Base-by-base conservation (phyloP, 2,329 filamentous ascomycete species). In the Chrysoporthe cubensis region DNA sequence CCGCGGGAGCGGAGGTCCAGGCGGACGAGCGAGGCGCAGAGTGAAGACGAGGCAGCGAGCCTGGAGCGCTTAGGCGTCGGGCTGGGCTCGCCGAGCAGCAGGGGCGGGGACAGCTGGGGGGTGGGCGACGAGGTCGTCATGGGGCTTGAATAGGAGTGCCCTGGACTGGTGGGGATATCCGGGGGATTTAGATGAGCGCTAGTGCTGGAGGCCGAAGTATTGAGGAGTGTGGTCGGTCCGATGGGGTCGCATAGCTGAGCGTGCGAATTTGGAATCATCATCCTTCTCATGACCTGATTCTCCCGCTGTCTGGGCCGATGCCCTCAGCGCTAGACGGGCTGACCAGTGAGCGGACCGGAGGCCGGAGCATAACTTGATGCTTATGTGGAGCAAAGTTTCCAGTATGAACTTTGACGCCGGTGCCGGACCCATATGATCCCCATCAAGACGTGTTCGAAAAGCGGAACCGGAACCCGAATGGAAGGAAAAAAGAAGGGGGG, bases 51-150 rank as follows among this genome's bases (percentile, higher is more conserved):
- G 43, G 77, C 78, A 26, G 78, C 77, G 46, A 73, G 77, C 46
- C 73, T 86, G 59, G 88, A 85, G 18, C 52, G 59, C 21, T 32
- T 64, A 72, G 89, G 81, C 72, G 44, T 50, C 11, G 57, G 57
- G 21, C 42, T 60, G 40, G 57, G 57, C n/a, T 43, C 57, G 40
- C 57, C 57, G 34, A 42, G 57, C 4, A 44, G 7, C 42, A 43
- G 57, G n/a, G 57, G 57, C 5, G 57, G 57, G 3, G 85, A 79
- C 3, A 86, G 88, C 73, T 94, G 93, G 89, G 92, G 92, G 0
- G 86, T 96, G 62, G 91, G 92, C 1, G 94, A 97, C 76, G 93
- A 97, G 75, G 88, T 91, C 34, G 85, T 90, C 74, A 96, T 97
- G 91, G 91, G 89, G 43, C 80, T 97, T 72, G 93, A 95, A 78